Evolutionary conservation across 768 basidiomycete species (phyloP).

Genomic region (Suillus spraguei): DNA sequence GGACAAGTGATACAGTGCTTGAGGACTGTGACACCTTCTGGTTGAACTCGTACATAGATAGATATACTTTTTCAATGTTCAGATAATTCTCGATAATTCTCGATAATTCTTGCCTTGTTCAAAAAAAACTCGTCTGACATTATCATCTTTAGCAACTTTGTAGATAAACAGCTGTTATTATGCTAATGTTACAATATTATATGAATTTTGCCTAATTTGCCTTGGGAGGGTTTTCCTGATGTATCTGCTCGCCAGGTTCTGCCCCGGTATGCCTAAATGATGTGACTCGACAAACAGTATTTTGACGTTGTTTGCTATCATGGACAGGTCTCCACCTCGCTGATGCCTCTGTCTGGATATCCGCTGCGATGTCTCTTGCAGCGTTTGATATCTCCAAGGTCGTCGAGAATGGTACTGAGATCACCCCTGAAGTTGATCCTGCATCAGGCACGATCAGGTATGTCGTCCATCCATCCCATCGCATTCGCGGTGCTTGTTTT

Average conservation of each 20-base stretch:
- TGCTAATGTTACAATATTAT: too few species aligned
- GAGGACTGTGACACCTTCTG: too few species aligned
- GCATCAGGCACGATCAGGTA: slow-evolving; percentile 69
- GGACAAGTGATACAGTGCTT: too few species aligned
- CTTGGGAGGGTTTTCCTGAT: too few species aligned
- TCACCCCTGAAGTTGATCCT: slow-evolving; percentile 57
- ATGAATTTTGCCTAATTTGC: too few species aligned
- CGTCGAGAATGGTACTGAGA: slow-evolving; percentile 45
- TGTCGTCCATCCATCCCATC: slow-evolving; percentile 4
- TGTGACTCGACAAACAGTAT: not conserved
- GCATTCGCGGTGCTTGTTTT: slow-evolving; percentile 1
- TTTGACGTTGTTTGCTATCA: slow-evolving; percentile 13
- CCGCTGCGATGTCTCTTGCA: slow-evolving; percentile 46
- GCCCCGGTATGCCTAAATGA: slow-evolving; percentile 25
- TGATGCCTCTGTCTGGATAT: slow-evolving; percentile 51
- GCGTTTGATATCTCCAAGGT: slow-evolving; percentile 50
- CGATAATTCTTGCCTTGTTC: too few species aligned
- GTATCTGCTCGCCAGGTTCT: slow-evolving; percentile 21
- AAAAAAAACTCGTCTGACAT: too few species aligned
- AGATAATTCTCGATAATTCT: too few species aligned
- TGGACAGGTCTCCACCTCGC: slow-evolving; percentile 52
- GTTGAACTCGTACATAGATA: too few species aligned
- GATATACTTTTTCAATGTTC: too few species aligned
- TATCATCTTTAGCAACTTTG: too few species aligned
- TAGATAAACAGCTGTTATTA: too few species aligned